These are phyloP conservation scores for Thelephora aurantiotincta DNA, from an alignment of 768 basidiomycete genomes.

Conservation along the genomic window DNA sequence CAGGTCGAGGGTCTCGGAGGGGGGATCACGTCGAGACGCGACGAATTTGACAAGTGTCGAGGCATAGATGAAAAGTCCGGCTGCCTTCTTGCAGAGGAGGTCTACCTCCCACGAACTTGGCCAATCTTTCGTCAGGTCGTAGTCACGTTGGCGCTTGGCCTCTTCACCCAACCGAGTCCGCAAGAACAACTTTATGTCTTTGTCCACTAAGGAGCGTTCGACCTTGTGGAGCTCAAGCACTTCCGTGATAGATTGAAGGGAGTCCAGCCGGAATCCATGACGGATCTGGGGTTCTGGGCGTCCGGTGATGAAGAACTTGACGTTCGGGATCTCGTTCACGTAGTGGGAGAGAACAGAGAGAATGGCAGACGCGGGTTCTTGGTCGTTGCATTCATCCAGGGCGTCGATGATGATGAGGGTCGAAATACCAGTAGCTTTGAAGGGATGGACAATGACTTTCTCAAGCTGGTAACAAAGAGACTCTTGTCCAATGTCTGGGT, in stretches of 20 bases:
- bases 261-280: neutral
- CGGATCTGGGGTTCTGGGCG: constrained; percentile 5
- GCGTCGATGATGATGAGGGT: constrained; percentile 8
- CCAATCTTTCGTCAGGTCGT: neutral
- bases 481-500: neutral
- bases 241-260: constrained; percentile 1
- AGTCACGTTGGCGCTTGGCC: neutral
- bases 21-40: constrained; percentile 1
- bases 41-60: constrained; percentile 11
- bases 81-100: neutral
- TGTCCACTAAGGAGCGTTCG: neutral
- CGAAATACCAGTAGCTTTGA: neutral
- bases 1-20: neutral
- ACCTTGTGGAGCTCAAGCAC: neutral
- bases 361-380: constrained; percentile 3
- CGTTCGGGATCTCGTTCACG: neutral
- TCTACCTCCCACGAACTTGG: constrained; percentile 1
- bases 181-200: constrained; percentile 1
- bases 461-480: constrained; percentile 2
- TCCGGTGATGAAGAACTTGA: constrained; percentile 8
- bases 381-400: constrained; percentile 8
- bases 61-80: constrained; percentile 12
- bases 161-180: neutral
- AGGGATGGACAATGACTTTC: constrained; percentile 5
- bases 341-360: constrained; percentile 2